Percentiles rank a stretch among this genome's conserved stretches.
phyloP scores from a whole-genome alignment of 2,329 filamentous ascomycete species.

The Hymenoscyphus fraxineus region DNA sequence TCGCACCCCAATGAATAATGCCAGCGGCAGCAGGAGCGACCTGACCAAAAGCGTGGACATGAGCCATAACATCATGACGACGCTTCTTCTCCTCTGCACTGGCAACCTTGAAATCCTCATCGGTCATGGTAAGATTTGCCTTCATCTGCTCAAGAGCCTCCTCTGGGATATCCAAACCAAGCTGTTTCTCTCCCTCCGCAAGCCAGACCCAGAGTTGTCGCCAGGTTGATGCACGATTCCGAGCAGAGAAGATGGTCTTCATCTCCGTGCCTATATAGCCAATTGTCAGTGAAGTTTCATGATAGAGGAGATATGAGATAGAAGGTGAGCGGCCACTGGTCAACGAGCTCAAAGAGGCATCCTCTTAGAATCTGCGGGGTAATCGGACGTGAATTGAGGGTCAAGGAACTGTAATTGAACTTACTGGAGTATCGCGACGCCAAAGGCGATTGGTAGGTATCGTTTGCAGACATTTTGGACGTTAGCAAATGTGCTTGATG shows the following conservation, averaged over 20 bases:
- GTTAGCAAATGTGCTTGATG: background rate
- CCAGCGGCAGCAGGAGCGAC: slow-evolving; percentile 73
- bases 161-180: slow-evolving; percentile 69
- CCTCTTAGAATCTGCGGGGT: background rate
- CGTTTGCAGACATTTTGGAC: slow-evolving; percentile 34
- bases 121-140: slow-evolving; percentile 64
- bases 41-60: slow-evolving; percentile 70
- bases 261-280: slow-evolving; percentile 49
- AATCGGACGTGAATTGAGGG: background rate
- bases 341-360: background rate
- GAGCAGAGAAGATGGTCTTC: slow-evolving; percentile 74
- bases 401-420: slow-evolving; percentile 14
- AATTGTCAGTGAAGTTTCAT: background rate
- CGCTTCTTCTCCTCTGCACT: slow-evolving; percentile 70
- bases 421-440: slow-evolving; percentile 63
- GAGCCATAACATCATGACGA: slow-evolving; percentile 59
- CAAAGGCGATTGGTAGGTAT: slow-evolving; percentile 64
- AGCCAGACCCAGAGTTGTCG: slow-evolving; percentile 70
- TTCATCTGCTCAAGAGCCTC: slow-evolving; percentile 75
- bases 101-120: slow-evolving; percentile 71
- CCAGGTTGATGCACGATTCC: slow-evolving; percentile 74
- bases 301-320: background rate
- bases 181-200: slow-evolving; percentile 75
- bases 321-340: background rate
- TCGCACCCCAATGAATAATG: slow-evolving; percentile 69